These are phyloP conservation scores for Penicillium mononematosum DNA, from an alignment of 495 filamentous ascomycete species.

Conservation along the genomic window DNA sequence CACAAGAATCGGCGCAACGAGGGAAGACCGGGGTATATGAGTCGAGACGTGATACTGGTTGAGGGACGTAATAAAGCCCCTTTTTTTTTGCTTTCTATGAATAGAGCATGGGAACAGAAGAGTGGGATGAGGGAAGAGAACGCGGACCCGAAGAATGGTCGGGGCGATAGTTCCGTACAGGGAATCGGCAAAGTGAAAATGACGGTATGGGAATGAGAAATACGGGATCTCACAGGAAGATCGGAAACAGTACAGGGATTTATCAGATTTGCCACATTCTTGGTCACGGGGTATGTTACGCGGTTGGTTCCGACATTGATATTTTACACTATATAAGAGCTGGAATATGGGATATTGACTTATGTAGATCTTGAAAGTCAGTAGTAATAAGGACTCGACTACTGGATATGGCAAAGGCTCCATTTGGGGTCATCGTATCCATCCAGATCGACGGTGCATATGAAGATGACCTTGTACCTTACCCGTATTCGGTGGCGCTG, in stretches of 20 bases:
- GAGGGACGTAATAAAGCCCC: not conserved
- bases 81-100: conserved; percentile 5
- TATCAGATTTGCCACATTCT: conserved; percentile 36
- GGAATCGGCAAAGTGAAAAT: conserved; percentile 19
- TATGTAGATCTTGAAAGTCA: not conserved
- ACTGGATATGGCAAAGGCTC: conserved; percentile 15
- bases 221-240: conserved; percentile 8
- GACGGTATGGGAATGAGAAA: conserved; percentile 7
- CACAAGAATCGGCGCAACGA: conserved; percentile 1
- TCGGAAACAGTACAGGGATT: conserved; percentile 18
- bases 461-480: conserved; percentile 4
- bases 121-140: conserved; percentile 32
- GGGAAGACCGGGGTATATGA: not conserved
- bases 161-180: conserved; percentile 28
- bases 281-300: conserved; percentile 12
- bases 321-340: not conserved
- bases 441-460: conserved; percentile 30
- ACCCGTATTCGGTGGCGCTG: not conserved
- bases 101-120: conserved; percentile 2
- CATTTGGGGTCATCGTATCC: conserved; percentile 19
- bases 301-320: conserved; percentile 2
- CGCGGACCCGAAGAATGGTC: conserved; percentile 29
- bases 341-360: not conserved
- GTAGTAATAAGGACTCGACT: conserved; percentile 11
- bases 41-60: not conserved